Evolutionary conservation across 169 alveolate species (phyloP).

Genomic region (Eimeria acervulina): DNA sequence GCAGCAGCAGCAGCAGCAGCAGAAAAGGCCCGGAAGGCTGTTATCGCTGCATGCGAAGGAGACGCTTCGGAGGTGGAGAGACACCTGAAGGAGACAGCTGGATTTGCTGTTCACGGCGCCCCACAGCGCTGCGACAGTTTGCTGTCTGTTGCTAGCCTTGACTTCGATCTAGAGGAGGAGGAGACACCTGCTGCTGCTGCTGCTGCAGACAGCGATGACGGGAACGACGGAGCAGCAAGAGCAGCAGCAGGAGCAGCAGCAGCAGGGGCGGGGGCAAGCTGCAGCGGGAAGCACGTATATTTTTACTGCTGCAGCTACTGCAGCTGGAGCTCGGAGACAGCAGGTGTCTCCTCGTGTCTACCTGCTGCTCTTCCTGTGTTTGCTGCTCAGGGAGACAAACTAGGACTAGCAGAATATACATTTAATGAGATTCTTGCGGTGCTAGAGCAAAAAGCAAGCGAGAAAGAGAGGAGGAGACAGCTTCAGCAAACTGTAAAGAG

Average conservation of each 20-base stretch:
- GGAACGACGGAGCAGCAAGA: not conserved
- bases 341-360: not conserved
- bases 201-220: no score
- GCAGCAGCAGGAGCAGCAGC: not conserved
- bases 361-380: slow-evolving; percentile 71
- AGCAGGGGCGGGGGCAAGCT: not conserved
- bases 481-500: slow-evolving; percentile 75
- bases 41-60: slow-evolving; percentile 8
- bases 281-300: slow-evolving; percentile 21
- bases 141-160: slow-evolving; percentile 58
- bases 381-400: slow-evolving; percentile 46
- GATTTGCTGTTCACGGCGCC: slow-evolving; percentile 40
- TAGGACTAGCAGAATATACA: not conserved
- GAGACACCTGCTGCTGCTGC: not conserved
- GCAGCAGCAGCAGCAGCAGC: no score
- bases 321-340: slow-evolving; percentile 71
- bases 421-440: slow-evolving; percentile 36
- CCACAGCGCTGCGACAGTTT: slow-evolving; percentile 83
- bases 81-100: not conserved
- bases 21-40: not conserved
- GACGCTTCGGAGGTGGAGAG: not conserved
- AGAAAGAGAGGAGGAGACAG: slow-evolving; percentile 74
- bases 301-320: slow-evolving; percentile 56
- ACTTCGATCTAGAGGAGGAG: slow-evolving; percentile 23
- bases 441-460: slow-evolving; percentile 65